A percentile compares a stretch with the other conserved stretches of the same genome.
Evolutionary conservation across 768 basidiomycete species (phyloP).

Genomic region (Russula vinacea): DNA sequence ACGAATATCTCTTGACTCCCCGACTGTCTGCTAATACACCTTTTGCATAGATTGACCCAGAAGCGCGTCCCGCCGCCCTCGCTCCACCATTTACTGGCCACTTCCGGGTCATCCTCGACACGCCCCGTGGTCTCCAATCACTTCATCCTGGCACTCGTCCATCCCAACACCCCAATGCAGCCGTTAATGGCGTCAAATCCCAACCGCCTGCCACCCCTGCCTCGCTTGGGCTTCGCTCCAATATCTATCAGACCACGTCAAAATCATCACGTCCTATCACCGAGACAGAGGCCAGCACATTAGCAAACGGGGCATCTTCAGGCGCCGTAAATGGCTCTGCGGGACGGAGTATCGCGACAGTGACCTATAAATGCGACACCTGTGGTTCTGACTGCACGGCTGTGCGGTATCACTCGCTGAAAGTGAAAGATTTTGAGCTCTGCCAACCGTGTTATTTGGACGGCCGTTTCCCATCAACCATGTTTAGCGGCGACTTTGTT

Average conservation of each 20-base stretch:
- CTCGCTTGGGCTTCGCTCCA: slow-evolving; percentile 84
- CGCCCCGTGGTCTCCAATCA: slow-evolving; percentile 92
- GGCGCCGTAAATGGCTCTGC: slow-evolving; percentile 45
- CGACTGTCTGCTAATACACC: slow-evolving; percentile 19
- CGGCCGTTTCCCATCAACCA: slow-evolving; percentile 91
- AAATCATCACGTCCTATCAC: slow-evolving; percentile 75
- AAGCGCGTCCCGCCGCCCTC: slow-evolving; percentile 88
- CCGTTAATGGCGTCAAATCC: slow-evolving; percentile 48
- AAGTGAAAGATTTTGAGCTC: slow-evolving; percentile 86
- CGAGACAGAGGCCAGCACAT: slow-evolving; percentile 61
- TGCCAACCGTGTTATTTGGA: slow-evolving; percentile 93
- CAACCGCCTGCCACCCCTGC: slow-evolving; percentile 49
- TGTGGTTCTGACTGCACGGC: slow-evolving; percentile 92
- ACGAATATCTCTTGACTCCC: neutral
- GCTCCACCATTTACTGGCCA: slow-evolving; percentile 98
- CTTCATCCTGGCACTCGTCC: slow-evolving; percentile 79
- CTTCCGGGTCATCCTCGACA: slow-evolving; percentile 96
- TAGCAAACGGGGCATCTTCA: slow-evolving; percentile 51
- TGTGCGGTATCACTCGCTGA: slow-evolving; percentile 87
- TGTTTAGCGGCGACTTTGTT: slow-evolving; percentile 98
- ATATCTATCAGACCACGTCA: slow-evolving; percentile 84
- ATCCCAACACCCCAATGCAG: slow-evolving; percentile 40
- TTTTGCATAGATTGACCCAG: slow-evolving; percentile 82
- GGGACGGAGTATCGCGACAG: slow-evolving; percentile 37
- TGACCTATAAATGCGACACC: slow-evolving; percentile 80